phyloP scores from a whole-genome alignment of 1,139 yeast genomes.

The Cylindricascospora bacillispora region DNA sequence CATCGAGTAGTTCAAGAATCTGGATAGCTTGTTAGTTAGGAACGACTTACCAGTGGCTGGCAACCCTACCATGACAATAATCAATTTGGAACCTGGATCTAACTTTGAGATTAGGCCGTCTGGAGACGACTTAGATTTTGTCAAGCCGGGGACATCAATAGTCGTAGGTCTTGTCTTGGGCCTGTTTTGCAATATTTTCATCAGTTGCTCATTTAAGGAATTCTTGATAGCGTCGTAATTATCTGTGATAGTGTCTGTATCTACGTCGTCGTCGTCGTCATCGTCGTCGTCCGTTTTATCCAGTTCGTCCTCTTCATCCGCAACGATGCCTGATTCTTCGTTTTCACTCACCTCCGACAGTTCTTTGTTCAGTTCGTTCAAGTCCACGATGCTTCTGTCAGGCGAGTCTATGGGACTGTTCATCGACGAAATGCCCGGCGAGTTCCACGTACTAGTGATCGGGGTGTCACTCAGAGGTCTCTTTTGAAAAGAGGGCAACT shows the following conservation, averaged over 20 bases:
- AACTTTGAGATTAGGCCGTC: conserved; percentile 68
- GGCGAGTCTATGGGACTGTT: conserved; percentile 25
- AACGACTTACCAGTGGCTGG: conserved; percentile 92
- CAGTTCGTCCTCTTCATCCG: no score
- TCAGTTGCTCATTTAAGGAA: neutral
- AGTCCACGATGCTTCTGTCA: conserved; percentile 4
- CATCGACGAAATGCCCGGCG: conserved; percentile 33
- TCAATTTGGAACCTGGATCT: conserved; percentile 65
- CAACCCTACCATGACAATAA: conserved; percentile 87
- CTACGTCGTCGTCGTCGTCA: neutral
- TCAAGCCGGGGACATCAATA: conserved; percentile 84
- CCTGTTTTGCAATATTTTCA: conserved; percentile 12
- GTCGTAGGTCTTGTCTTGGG: conserved; percentile 50
- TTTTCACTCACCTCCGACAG: conserved; percentile 2
- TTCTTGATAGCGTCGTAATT: neutral
- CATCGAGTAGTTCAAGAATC: conserved; percentile 86
- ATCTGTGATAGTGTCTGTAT: neutral
- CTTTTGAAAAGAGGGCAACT: conserved; percentile 57
- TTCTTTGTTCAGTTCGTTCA: conserved; percentile 2
- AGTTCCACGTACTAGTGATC: conserved; percentile 37
- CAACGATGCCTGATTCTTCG: neutral
- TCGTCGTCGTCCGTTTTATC: no score
- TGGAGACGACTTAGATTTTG: conserved; percentile 69
- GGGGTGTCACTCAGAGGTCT: conserved; percentile 67
- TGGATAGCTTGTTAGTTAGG: conserved; percentile 75